Conservation (phyloP, 2,329 filamentous ascomycete genomes). For the Aspergillus eucalypticola region DNA sequence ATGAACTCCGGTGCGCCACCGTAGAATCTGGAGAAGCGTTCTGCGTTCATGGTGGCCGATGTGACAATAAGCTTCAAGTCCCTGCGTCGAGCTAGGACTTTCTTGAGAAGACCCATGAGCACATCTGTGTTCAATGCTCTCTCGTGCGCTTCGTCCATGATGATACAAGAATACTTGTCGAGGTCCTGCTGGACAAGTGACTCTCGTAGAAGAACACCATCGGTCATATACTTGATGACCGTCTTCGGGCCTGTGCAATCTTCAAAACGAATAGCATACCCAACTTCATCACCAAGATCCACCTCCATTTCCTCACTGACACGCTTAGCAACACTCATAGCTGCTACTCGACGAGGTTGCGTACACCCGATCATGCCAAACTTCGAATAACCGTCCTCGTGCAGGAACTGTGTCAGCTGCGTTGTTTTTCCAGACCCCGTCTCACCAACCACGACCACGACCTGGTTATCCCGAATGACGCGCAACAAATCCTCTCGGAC, state of each 20-base stretch:
- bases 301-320: conserved; percentile 99
- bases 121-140: conserved; percentile 95
- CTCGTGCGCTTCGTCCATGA: conserved; percentile 99
- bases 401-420: conserved; percentile 91
- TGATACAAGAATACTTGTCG: conserved; percentile 95
- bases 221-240: conserved; percentile 98
- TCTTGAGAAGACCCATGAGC: conserved; percentile 95
- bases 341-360: conserved; percentile 91
- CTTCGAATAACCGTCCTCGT: conserved; percentile 91
- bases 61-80: conserved; percentile 97
- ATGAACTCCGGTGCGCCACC: conserved; percentile 94
- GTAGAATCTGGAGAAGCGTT: conserved; percentile 93
- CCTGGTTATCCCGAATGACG: conserved; percentile 94
- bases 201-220: conserved; percentile 90
- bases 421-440: conserved; percentile 98
- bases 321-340: conserved; percentile 98
- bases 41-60: conserved; percentile 97
- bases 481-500: conserved; percentile 89
- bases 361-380: conserved; percentile 93
- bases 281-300: conserved; percentile 79
- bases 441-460: conserved; percentile 94
- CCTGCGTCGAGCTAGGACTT: conserved; percentile 82
- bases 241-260: conserved; percentile 97
- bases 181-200: conserved; percentile 89
- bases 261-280: conserved; percentile 97